Percentiles rank a stretch among this genome's conserved stretches.
Evolutionary conservation across 176 grass and related monocot genomes (phyloP).

Genomic region (Chrysopogon serrulatus): DNA sequence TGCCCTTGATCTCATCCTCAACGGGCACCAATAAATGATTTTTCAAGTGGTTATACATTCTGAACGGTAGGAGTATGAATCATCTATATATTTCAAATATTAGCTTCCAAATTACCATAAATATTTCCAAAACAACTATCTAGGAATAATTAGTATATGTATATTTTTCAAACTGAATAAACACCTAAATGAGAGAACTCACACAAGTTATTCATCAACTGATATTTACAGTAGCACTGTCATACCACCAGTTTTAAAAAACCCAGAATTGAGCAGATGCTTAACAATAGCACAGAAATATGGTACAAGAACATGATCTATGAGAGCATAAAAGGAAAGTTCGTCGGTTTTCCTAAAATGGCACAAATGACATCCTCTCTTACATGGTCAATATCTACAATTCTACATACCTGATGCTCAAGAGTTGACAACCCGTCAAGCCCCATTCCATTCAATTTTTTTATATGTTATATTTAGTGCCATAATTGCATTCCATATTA

Average conservation of each 20-base stretch:
- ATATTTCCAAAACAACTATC: neutral
- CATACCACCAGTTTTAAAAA: neutral
- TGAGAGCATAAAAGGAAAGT: neutral
- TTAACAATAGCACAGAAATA: neutral
- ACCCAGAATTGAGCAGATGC: neutral
- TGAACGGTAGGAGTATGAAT: neutral
- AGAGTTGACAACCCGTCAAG: neutral
- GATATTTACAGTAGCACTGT: neutral
- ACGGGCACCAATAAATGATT: neutral
- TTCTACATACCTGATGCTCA: neutral
- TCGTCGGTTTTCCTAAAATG: neutral
- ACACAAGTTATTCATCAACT: neutral
- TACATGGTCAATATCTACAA: neutral
- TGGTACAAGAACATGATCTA: neutral
- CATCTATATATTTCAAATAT: neutral
- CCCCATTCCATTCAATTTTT: neutral
- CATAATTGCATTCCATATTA: neutral
- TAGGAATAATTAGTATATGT: neutral
- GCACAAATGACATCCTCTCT: neutral
- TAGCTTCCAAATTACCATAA: neutral
- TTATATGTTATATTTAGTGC: neutral
- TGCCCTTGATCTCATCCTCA: neutral
- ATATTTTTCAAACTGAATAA: neutral
- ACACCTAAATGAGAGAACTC: neutral
- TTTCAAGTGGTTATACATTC: neutral